Evolutionary conservation across 306 rosid genomes (phyloP).

Genomic region (Chamaecrista fasciculata): DNA sequence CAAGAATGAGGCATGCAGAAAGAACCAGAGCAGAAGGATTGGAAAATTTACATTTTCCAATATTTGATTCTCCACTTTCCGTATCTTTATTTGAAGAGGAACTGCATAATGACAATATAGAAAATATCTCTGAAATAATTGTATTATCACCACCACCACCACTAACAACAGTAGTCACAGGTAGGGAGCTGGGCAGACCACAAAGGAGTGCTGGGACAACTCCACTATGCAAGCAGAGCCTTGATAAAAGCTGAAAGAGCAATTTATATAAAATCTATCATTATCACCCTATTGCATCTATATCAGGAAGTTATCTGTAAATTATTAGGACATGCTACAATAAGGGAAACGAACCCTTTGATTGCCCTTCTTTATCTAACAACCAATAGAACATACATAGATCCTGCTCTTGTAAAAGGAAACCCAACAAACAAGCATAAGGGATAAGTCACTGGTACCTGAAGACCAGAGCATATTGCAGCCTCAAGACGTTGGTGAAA

Average conservation of each 20-base stretch:
- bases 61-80: slow-evolving; percentile 54
- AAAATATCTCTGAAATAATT: slow-evolving; percentile 76
- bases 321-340: slow-evolving; percentile 20
- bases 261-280: slow-evolving; percentile 17
- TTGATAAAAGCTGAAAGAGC: slow-evolving; percentile 66
- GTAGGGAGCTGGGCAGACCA: slow-evolving; percentile 86
- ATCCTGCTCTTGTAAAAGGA: slow-evolving; percentile 11
- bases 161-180: slow-evolving; percentile 87
- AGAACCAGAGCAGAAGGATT: slow-evolving; percentile 58
- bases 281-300: neutral
- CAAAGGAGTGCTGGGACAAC: slow-evolving; percentile 78
- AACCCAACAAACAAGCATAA: neutral
- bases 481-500: slow-evolving; percentile 83
- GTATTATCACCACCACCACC: slow-evolving; percentile 96
- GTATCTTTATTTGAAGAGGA: slow-evolving; percentile 59
- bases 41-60: slow-evolving; percentile 53
- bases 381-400: slow-evolving; percentile 2
- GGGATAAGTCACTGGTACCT: slow-evolving; percentile 50
- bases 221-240: slow-evolving; percentile 74
- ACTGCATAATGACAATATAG: slow-evolving; percentile 60
- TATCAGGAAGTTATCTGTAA: slow-evolving; percentile 1
- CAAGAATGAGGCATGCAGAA: slow-evolving; percentile 77
- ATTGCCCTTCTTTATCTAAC: neutral
- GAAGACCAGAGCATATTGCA: slow-evolving; percentile 68
- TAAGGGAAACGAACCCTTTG: neutral